Percentiles rank a stretch among this genome's conserved stretches.
Conservation (phyloP, 768 basidiomycete genomes). For the Psilocybe cyanescens region DNA sequence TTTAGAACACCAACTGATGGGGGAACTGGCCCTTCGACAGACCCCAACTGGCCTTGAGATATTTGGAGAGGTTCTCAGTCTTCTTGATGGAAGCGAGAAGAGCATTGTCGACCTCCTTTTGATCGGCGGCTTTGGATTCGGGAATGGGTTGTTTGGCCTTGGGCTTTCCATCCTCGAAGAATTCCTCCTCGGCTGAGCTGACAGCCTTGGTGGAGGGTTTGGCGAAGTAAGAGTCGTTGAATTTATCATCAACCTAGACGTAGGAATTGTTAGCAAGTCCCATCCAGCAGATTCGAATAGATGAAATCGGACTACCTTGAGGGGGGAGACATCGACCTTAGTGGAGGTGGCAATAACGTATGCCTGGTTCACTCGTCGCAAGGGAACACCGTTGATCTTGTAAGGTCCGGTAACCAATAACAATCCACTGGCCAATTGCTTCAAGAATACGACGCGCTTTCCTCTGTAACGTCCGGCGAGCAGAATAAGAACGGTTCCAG, state of each 20-base stretch:
- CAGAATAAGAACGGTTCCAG: conserved; percentile 94
- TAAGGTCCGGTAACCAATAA: conserved; percentile 96
- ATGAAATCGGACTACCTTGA: conserved; percentile 59
- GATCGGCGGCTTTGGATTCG: conserved; percentile 85
- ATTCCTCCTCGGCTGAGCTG: conserved; percentile 91
- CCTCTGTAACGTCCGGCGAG: conserved; percentile 98
- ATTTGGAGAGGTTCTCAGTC: conserved; percentile 89
- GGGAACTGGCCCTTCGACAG: conserved; percentile 97
- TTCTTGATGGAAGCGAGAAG: conserved; percentile 88
- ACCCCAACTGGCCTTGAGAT: conserved; percentile 91
- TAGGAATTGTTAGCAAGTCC: background rate
- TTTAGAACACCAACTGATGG: conserved; percentile 91
- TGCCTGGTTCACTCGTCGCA: conserved; percentile 97
- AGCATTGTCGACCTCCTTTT: conserved; percentile 84
- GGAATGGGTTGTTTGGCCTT: conserved; percentile 88
- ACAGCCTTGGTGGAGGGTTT: conserved; percentile 74
- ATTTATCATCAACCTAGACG: conserved; percentile 78
- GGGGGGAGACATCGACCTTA: conserved; percentile 77
- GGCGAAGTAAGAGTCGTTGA: conserved; percentile 94
- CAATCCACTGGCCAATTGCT: conserved; percentile 91
- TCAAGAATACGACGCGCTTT: conserved; percentile 98
- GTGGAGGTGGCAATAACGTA: conserved; percentile 99
- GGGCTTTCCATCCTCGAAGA: conserved; percentile 93
- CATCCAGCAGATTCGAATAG: background rate
- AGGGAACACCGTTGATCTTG: conserved; percentile 98